Evolutionary conservation across 2,329 filamentous ascomycete genomes (phyloP), one percentile per base, ranked within the genome.

Genomic region (Mycosphaerella sp.): DNA sequence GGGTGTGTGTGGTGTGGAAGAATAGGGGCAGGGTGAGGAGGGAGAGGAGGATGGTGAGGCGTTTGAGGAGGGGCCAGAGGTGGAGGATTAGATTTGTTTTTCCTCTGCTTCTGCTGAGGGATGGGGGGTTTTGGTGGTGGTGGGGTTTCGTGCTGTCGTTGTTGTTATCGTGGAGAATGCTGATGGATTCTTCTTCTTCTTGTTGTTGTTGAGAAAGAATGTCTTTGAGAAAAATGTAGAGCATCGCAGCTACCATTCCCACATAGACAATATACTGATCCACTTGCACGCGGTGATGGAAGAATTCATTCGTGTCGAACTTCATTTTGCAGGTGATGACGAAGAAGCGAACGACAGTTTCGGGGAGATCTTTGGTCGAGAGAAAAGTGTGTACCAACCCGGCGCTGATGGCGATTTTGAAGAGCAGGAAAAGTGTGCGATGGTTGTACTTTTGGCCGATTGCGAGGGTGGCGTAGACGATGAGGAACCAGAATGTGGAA

Each of bases 401-500:
- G 7, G 72, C 72, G 3, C 78, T 76, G 11, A 74, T 48, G 1
- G 72, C 23, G 3, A 82, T 72, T 59, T 83, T 84, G 32, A 64
- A 60, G 8, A 77, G 32, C 2, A 83, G 60, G 38, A 74, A 73
- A 2, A 61, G 59, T 3, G 71, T 61, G 43, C 71, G 72, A n/a
- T 70, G 63, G 58, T 82, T 82, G 55, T 67, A 64, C 21, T 62
- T 59, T 2, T 66, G 66, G 36, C 69, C 70, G 14, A 76, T 62
- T 14, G 72, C 68, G 53, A 84, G 68, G 2, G 79, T 81, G 26
- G 70, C 58, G 63, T 76, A 84, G 12, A 80, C 69, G 17, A 82
- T 68, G 4, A 82, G 58, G 62, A 83, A 85, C 80, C 82, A 86
- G 64, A 84, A 82, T 48, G 75, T 82, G 36, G 78, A 73, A 8